Evolutionary conservation across 768 basidiomycete genomes (phyloP).

Genomic region (Botryobasidium botryosum): DNA sequence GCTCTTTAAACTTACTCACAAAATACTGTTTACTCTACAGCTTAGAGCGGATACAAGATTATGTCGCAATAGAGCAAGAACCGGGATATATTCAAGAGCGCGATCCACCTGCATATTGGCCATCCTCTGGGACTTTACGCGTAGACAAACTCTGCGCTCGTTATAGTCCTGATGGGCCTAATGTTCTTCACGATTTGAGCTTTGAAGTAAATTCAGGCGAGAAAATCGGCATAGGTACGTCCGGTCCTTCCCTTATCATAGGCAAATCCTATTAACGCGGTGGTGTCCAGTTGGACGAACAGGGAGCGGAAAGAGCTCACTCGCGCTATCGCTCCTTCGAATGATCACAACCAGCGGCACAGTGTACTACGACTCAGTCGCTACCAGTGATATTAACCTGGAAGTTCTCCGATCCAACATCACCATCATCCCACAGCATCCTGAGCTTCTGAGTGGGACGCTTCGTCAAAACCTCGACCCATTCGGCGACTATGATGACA

Average conservation of each 20-base stretch:
- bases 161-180: conserved; percentile 29
- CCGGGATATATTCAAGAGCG: conserved; percentile 14
- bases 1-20: background rate
- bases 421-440: conserved; percentile 21
- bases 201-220: conserved; percentile 20
- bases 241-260: background rate
- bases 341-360: conserved; percentile 20
- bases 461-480: conserved; percentile 24
- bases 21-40: background rate
- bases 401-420: conserved; percentile 20
- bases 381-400: conserved; percentile 19
- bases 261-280: too few species aligned
- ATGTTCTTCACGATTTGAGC: conserved; percentile 19
- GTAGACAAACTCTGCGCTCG: conserved; percentile 22
- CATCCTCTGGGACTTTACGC: conserved; percentile 20
- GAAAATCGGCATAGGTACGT: conserved; percentile 22
- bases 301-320: conserved; percentile 18
- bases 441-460: conserved; percentile 15
- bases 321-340: conserved; percentile 21
- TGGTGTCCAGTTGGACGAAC: conserved; percentile 24
- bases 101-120: conserved; percentile 24
- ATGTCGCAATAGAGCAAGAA: conserved; percentile 22
- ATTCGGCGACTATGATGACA: conserved; percentile 22
- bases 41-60: conserved; percentile 20
- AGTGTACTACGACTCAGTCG: conserved; percentile 19